These are phyloP conservation scores for Talaromyces thailandensis DNA, from an alignment of 495 filamentous ascomycete species.

Conservation along the genomic window DNA sequence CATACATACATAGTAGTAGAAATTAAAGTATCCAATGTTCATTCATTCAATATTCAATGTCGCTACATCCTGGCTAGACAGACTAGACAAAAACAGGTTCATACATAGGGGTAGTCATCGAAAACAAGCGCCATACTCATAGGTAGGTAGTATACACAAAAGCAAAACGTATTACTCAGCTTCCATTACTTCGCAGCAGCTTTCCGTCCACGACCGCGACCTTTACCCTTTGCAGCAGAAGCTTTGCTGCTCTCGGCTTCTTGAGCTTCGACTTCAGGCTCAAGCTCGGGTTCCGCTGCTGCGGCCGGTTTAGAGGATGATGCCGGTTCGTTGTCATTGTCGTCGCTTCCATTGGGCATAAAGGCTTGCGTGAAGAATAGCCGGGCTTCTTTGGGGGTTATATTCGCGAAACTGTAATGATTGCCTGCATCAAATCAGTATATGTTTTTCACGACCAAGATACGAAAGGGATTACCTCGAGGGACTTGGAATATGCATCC, in stretches of 20 bases:
- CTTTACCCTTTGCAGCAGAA: conserved; percentile 12
- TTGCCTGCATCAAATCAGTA: conserved; percentile 50
- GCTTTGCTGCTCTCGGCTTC: neutral
- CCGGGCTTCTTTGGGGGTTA: conserved; percentile 52
- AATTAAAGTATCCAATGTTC: neutral
- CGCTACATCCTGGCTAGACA: neutral
- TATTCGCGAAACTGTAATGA: conserved; percentile 74
- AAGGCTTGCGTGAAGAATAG: conserved; percentile 84
- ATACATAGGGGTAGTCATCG: neutral
- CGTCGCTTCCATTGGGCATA: conserved; percentile 21
- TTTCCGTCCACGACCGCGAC: conserved; percentile 18
- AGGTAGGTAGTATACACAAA: neutral
- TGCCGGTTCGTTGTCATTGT: neutral
- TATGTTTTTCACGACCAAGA: too few species aligned
- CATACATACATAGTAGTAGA: too few species aligned
- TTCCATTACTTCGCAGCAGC: neutral
- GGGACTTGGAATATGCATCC: conserved; percentile 91
- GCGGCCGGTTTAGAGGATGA: neutral
- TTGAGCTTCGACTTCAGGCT: neutral
- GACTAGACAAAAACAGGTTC: neutral
- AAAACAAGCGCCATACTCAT: neutral
- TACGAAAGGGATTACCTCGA: conserved; percentile 51
- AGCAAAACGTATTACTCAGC: neutral
- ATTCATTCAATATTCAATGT: neutral
- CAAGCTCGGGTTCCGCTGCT: neutral